Evolutionary conservation across 225 moss, liverwort and hornwort genomes (phyloP), one percentile per base, ranked within the genome.

Genomic region (Sphagnum contortum): DNA sequence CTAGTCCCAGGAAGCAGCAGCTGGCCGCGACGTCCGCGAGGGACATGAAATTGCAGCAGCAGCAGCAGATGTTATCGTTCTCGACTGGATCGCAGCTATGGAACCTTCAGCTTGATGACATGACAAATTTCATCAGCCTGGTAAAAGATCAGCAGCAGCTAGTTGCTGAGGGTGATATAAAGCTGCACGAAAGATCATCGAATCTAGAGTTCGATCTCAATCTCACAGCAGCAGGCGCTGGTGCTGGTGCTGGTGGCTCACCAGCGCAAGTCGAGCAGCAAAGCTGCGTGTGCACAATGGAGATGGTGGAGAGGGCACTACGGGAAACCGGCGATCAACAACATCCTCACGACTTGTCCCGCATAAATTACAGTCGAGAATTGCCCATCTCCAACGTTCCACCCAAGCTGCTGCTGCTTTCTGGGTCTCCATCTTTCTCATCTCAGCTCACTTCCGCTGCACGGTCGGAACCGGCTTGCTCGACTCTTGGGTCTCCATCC

Each of bases 251-350:
- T 29, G 69, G 68, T 4, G 46, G 46, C 44, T 29, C 29, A 29
- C 29, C 29, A 29, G 29, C 29, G 29, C 29, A 29, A 29, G 55
- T 49, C 13, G 45, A 63, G 12, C 74, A 80, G 44, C 74, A 77
- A 50, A 44, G 29, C 29, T 29, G 12, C 45, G 80, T 84, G 47
- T 84, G 83, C 48, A 84, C 80, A 8, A 80, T 84, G 83, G 80
- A 80, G 63, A 84, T 84, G 83, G 83, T 84, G 53, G 67, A 80
- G 75, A 59, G 68, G 57, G 83, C 83, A 4, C 53, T 84, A 61
- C 72, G 75, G 62, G 63, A 74, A 6, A 77, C 77, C 0, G 77
- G 80, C 67, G 29, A 29, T 29, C 29, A 83, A 74, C 29, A 29
- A 29, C 29, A 65, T 70, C 70, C 6, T 29, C 29, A 73, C 75